Base-by-base conservation (phyloP, 1,139 yeast species). In the Pichia sp. region DNA sequence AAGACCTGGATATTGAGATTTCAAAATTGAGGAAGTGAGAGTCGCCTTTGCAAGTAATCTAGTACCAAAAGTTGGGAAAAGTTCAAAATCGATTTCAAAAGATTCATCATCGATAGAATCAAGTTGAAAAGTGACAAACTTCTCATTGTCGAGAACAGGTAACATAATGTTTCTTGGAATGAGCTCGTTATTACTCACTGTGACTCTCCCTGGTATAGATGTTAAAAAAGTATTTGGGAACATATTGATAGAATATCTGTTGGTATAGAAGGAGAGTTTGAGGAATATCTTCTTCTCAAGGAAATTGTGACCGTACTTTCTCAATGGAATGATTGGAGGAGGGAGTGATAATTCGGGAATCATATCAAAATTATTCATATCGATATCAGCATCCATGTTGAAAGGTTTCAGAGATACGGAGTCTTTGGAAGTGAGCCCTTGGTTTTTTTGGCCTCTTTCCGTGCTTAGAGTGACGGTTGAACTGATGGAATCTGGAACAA, bases 291-390 rank as follows among this genome's bases (percentile, higher is more conserved):
- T 86, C 54, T 81, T 85, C 52, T 91, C 97, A 52, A 91, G 64
- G 62, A 87, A 91, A 59, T 87, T 91, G 61, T 91, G 98, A 8
- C 98, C 98, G 54, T 91, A 91, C 48, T 94, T 72, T 51, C 96
- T 71, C 38, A 91, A 65, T 1, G 98, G 98, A 33, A 91, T 75
- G 37, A 91, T 86, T 10, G 98, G 98, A 1, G 98, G 98, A 1
- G 98, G 98, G 39, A 91, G 67, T 24, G 87, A 77, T 40, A 91
- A 69, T 50, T 86, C 96, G 0, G 98, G 98, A 34, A 91, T 88
- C 17, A 78, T 71, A 49, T 85, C 94, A 4, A 71, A 62, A 37
- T 69, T 75, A 27, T 35, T 39, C 6, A 42, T 34, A 27, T 43
- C 42, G 16, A 44, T 33, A 3, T 22, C 24, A 5, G 40, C 11